phyloP scores from a whole-genome alignment of 2,329 filamentous ascomycete species.

The Xylaria sp. region DNA sequence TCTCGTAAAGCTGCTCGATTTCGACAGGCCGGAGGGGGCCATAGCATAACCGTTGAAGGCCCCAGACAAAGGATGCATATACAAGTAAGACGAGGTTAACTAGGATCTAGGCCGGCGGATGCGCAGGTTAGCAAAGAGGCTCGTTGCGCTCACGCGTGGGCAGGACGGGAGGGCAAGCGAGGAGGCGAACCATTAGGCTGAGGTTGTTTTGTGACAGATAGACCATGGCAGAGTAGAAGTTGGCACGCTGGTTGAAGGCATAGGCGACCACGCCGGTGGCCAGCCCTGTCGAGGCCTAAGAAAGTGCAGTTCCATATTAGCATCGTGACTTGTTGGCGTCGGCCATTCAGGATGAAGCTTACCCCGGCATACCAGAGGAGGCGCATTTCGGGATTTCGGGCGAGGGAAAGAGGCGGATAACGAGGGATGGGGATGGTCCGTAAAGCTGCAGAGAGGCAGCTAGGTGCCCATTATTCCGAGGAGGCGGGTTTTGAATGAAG shows the following conservation, averaged over 20 bases:
- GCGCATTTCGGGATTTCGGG: constrained; percentile 66
- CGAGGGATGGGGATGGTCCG: constrained; percentile 26
- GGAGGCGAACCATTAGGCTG: constrained; percentile 79
- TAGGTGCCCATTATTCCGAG: constrained; percentile 52
- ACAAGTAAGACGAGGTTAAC: constrained; percentile 89
- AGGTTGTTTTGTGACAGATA: constrained; percentile 97
- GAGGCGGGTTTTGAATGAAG: constrained; percentile 22
- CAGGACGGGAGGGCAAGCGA: not conserved
- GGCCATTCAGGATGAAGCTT: constrained; percentile 49
- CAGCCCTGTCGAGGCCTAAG: constrained; percentile 76
- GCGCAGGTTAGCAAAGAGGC: constrained; percentile 29
- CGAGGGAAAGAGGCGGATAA: constrained; percentile 31
- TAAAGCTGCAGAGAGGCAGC: constrained; percentile 39
- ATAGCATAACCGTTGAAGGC: constrained; percentile 88
- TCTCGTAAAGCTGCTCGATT: constrained; percentile 96
- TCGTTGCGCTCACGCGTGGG: not conserved
- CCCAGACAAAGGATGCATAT: constrained; percentile 83
- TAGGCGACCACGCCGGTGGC: constrained; percentile 86
- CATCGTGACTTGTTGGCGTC: constrained; percentile 2
- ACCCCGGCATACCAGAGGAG: constrained; percentile 70
- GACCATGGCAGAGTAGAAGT: constrained; percentile 98
- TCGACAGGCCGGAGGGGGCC: constrained; percentile 91
- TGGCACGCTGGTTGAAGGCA: constrained; percentile 92
- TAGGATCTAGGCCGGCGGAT: constrained; percentile 70
- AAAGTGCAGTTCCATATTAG: constrained; percentile 6